Base-by-base conservation (phyloP, 2,329 filamentous ascomycete species). In the Pseudopyrenochaeta lycopersici region DNA sequence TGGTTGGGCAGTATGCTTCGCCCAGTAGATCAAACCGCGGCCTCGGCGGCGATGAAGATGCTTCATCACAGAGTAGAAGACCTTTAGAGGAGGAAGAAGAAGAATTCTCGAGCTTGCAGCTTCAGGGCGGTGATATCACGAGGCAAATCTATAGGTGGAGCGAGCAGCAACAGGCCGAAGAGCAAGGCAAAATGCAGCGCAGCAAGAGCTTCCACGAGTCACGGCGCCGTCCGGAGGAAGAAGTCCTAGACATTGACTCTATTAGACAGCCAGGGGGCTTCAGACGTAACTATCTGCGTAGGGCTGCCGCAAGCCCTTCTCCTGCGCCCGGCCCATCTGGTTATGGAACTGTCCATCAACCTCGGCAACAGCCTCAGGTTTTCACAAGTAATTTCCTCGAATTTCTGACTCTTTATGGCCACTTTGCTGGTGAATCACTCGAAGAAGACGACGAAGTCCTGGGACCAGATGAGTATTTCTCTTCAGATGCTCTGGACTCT, bases 91-190 rank as follows among this genome's bases (percentile, higher is more conserved):
- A 69, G 9, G 63, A 63, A 5, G 79, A 80, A 4, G 90, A 95
- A 54, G 91, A 96, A 69, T 99, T 99, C 74, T 97, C 93, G 27
- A 98, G 95, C 77, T 77, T 99, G 73, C 88, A 89, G 71, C 81
- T 99, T 41, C 96, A 98, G 73, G 95, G 95, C 55, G 95, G 95
- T 60, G 95, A 99, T 73, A 90, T 97, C 52, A 97, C 94, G 20
- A 84, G 95, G 56, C 91, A 94, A 49, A 96, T 99, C 66, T 99
- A 99, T 81, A 89, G 91, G 66, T 99, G 96, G 91, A 92, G 92
- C 5, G 92, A 98, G 75, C 91, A 96, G 73, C 90, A 90, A 46
- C 88, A 96, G 70, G 82, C 86, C 41, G 85, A 88, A 62, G 79
- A 81, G 42, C 84, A 82, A 56, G 80, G 82, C 15, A 86, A 86